Percentiles rank a stretch among this genome's conserved stretches.
Conservation (phyloP, 805 yeast species). For the Torulaspora maleeae region DNA sequence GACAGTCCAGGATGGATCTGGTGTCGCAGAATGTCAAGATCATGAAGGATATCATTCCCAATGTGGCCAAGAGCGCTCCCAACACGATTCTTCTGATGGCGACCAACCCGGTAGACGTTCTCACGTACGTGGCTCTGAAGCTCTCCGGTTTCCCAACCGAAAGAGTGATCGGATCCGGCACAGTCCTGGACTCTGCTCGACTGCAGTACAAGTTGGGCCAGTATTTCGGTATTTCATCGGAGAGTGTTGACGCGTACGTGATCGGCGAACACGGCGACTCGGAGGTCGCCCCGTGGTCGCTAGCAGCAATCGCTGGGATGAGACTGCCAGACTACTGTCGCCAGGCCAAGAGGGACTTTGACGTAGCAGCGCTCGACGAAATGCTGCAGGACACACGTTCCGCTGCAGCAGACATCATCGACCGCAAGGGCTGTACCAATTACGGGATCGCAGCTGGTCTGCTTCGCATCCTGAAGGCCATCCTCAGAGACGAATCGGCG, state of each 20-base stretch:
- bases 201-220: conserved; percentile 9
- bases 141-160: conserved; percentile 10
- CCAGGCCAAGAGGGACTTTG: conserved; percentile 4
- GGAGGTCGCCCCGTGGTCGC: conserved; percentile 12
- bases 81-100: conserved; percentile 12
- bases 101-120: conserved; percentile 15
- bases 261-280: conserved; percentile 14
- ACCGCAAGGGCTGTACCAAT: conserved; percentile 12
- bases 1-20: conserved; percentile 15
- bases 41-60: conserved; percentile 13
- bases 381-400: conserved; percentile 11
- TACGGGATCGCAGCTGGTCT: conserved; percentile 13
- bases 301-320: conserved; percentile 13
- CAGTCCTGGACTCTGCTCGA: conserved; percentile 11
- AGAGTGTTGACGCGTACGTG: conserved; percentile 9
- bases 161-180: conserved; percentile 13
- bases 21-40: conserved; percentile 11
- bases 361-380: conserved; percentile 3
- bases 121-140: conserved; percentile 9
- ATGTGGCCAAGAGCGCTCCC: conserved; percentile 12
- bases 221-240: conserved; percentile 8
- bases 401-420: conserved; percentile 12
- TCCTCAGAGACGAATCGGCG: conserved; percentile 7
- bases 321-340: conserved; percentile 11
- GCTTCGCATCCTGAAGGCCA: conserved; percentile 10